These are phyloP conservation scores for Martensiomyces pterosporus DNA, from an alignment of 192 early-diverging fungal genomes.

Conservation along the genomic window DNA sequence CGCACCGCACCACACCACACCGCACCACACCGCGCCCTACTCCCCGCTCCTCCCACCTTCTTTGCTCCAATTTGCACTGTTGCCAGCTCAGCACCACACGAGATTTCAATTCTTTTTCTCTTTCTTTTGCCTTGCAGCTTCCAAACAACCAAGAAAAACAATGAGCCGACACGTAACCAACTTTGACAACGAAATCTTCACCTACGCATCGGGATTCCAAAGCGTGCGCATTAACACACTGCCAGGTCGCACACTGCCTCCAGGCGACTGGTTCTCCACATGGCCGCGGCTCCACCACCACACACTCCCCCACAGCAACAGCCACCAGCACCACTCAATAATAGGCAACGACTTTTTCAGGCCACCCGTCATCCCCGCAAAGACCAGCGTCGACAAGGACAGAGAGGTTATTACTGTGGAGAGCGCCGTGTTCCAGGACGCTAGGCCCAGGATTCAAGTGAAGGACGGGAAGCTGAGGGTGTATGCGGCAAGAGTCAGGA, in stretches of 20 bases:
- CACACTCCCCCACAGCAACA: slow-evolving; percentile 4
- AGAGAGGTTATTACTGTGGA: slow-evolving; percentile 15
- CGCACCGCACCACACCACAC: too few relatives aligned
- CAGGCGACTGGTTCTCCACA: slow-evolving; percentile 12
- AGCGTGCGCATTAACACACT: slow-evolving; percentile 23
- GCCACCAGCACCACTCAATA: slow-evolving; percentile 6
- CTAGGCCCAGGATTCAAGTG: slow-evolving; percentile 19
- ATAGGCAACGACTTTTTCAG: slow-evolving; percentile 15
- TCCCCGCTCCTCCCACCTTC: too few relatives aligned
- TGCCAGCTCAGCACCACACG: background rate
- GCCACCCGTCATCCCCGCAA: slow-evolving; percentile 7
- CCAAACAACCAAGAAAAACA: too few relatives aligned
- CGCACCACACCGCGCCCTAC: too few relatives aligned
- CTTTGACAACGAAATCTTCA: slow-evolving; percentile 36
- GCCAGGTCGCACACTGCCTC: slow-evolving; percentile 20
- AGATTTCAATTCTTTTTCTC: background rate
- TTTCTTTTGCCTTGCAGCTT: too few relatives aligned
- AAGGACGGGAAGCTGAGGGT: slow-evolving; percentile 17
- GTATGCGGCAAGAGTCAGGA: slow-evolving; percentile 6
- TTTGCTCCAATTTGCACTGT: background rate
- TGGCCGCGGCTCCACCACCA: slow-evolving; percentile 4
- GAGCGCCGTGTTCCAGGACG: slow-evolving; percentile 19
- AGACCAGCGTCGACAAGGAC: slow-evolving; percentile 13
- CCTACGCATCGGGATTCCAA: slow-evolving; percentile 24
- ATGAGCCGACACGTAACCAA: slow-evolving; percentile 32